Base-by-base conservation (phyloP, 2,329 filamentous ascomycete species). In the Diaporthe destruens region DNA sequence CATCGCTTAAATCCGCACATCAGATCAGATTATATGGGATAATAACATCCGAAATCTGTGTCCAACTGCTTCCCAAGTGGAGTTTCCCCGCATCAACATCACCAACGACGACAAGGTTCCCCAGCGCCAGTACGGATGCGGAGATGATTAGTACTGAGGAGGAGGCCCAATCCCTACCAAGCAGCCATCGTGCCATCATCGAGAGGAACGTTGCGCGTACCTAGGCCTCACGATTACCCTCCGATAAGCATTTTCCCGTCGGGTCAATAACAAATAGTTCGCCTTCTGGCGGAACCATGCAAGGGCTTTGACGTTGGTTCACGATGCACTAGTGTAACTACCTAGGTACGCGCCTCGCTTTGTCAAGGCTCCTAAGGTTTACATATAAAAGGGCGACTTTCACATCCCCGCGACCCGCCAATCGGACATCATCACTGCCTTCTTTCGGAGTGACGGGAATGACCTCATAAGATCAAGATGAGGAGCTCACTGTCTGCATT, bases 141-240 rank as follows among this genome's bases (percentile, higher is more conserved):
- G 61, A 66, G 47, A 66, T 66, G 61, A 66, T 66, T 66, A 47
- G 32, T 66, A 25, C 61, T 66, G 39, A 66, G 47, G 61, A 66
- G 39, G 53, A 66, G 61, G 47, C 47, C 61, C 5, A 25, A 53
- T 66, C 61, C 61, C 61, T 53, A 53, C 61, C 23, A 25, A 2
- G 20, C 8, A 16, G 47, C 32, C 39, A 51, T 39, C 25, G 47
- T 51, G 47, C 47, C 47, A 51, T 51, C 47, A 53, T 53, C 51
- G 18, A 29, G 61, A 66, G 61, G 32, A 66, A 66, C 61, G 61
- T 66, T 66, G 61, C 61, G 25, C 47, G 39, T 39, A 14, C 12
- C 36, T 53, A 6, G 12, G 3, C 32, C 18, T 39, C 61, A 29
- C 32, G n/a, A 51, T 20, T 29, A 32, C 18, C 18, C 1, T n/a